These are phyloP conservation scores for Neonothopanus nambi DNA, from an alignment of 1,284 basidiomycete genomes.

Conservation along the genomic window DNA sequence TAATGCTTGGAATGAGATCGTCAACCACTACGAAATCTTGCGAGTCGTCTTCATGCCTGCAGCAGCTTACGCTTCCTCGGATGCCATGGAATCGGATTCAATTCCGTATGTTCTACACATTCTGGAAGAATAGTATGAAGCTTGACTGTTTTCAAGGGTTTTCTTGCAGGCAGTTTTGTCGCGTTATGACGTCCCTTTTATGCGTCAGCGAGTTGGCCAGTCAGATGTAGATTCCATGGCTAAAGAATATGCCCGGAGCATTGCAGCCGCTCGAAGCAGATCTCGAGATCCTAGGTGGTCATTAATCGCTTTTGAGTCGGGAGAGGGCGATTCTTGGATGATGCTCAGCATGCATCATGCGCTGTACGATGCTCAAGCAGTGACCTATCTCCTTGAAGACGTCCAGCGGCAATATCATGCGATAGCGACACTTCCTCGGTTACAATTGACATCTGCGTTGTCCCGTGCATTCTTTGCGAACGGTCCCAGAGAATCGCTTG, in stretches of 20 bases:
- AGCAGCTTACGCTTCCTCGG: conserved; percentile 2
- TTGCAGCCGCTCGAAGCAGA: background rate
- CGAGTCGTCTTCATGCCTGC: conserved; percentile 10
- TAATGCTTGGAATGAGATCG: conserved; percentile 6
- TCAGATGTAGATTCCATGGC: background rate
- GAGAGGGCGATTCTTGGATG: conserved; percentile 4
- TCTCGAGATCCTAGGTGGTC: conserved; percentile 8
- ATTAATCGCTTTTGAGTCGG: conserved; percentile 2
- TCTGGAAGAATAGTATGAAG: too few relatives aligned
- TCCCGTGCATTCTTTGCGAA: conserved; percentile 7
- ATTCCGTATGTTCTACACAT: too few relatives aligned
- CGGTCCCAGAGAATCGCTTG: background rate
- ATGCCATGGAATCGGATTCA: background rate
- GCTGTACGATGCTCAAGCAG: conserved; percentile 13
- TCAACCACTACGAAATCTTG: conserved; percentile 4
- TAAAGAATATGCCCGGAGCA: conserved; percentile 1
- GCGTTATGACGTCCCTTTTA: background rate
- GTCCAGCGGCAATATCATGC: conserved; percentile 7
- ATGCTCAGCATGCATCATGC: conserved; percentile 15
- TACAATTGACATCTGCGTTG: conserved; percentile 6
- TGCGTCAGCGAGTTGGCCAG: background rate
- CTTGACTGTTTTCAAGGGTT: conserved; percentile 1
- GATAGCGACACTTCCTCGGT: background rate
- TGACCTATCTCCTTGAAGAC: conserved; percentile 12
- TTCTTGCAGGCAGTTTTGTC: conserved; percentile 9